These are phyloP conservation scores for Aspergillus candidus DNA, from an alignment of 2,329 filamentous ascomycete genomes.

Conservation along the genomic window DNA sequence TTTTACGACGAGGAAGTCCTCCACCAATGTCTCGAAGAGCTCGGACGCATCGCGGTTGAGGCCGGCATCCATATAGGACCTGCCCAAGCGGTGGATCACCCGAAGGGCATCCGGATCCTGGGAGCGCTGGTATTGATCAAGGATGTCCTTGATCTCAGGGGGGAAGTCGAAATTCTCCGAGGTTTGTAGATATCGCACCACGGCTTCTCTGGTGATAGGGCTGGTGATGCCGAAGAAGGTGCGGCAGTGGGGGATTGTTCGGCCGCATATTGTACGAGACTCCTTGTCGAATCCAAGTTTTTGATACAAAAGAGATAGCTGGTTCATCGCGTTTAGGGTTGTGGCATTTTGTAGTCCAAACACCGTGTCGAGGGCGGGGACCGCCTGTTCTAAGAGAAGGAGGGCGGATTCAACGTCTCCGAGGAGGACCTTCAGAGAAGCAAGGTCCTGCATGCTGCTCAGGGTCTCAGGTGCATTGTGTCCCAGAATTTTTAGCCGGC, in stretches of 20 bases:
- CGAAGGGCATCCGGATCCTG: conserved; percentile 19
- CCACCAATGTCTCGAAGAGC: conserved; percentile 22
- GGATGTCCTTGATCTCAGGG: conserved; percentile 19
- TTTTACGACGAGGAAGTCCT: conserved; percentile 21
- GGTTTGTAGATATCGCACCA: conserved; percentile 22
- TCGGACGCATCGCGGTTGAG: conserved; percentile 24
- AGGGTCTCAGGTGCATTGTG: conserved; percentile 27
- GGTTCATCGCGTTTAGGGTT: conserved; percentile 26
- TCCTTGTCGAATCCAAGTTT: conserved; percentile 24
- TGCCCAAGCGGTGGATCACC: conserved; percentile 23
- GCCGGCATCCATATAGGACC: conserved; percentile 25
- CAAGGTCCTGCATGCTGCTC: conserved; percentile 26
- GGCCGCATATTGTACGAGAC: conserved; percentile 18
- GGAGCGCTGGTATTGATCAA: conserved; percentile 23
- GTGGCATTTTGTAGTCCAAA: conserved; percentile 25
- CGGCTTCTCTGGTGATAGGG: conserved; percentile 19
- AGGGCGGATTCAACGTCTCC: conserved; percentile 25
- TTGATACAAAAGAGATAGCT: conserved; percentile 24
- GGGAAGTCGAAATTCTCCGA: conserved; percentile 27
- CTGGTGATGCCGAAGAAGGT: conserved; percentile 20
- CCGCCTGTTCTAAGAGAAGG: conserved; percentile 23
- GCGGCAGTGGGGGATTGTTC: conserved; percentile 22
- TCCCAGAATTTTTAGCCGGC: conserved; percentile 23
- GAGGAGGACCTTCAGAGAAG: conserved; percentile 20
- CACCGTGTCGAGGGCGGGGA: conserved; percentile 25